Conservation (phyloP, 1,139 yeast species). For the Arxiozyma heterogenica region DNA sequence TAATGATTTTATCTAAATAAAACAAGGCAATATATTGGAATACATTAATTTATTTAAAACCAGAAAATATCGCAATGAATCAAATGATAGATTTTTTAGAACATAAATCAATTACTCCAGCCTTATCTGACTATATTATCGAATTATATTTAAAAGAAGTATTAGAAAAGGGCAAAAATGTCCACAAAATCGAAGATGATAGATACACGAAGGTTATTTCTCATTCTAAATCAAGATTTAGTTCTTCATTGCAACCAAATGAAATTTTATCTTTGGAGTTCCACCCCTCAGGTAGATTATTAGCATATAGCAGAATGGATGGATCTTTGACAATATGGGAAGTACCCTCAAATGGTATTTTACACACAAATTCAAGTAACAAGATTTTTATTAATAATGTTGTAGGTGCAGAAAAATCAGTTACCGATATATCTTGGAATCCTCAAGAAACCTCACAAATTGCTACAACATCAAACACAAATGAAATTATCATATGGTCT, state of each 20-base stretch:
- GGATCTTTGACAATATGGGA: conserved; percentile 26
- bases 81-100: conserved; percentile 1
- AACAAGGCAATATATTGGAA: not conserved
- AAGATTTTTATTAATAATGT: conserved; percentile 32
- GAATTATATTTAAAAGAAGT: conserved; percentile 10
- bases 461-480: conserved; percentile 53
- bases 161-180: conserved; percentile 8
- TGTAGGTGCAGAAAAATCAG: conserved; percentile 41
- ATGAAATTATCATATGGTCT: conserved; percentile 50
- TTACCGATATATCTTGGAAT: conserved; percentile 51
- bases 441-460: conserved; percentile 44
- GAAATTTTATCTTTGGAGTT: conserved; percentile 20
- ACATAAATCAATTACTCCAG: conserved; percentile 7
- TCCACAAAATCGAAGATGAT: conserved; percentile 22
- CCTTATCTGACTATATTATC: conserved; percentile 9
- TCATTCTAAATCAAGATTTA: conserved; percentile 20
- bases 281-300: conserved; percentile 20
- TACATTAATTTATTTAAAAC: too few species aligned
- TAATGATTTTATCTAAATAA: too few species aligned
- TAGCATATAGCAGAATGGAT: conserved; percentile 27
- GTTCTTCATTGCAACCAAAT: conserved; percentile 13
- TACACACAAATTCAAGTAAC: conserved; percentile 5
- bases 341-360: conserved; percentile 27
- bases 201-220: conserved; percentile 16
- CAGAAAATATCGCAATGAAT: not conserved